Base-by-base conservation (phyloP, 1,284 basidiomycete species). In the Sporisorium sorghi region DNA sequence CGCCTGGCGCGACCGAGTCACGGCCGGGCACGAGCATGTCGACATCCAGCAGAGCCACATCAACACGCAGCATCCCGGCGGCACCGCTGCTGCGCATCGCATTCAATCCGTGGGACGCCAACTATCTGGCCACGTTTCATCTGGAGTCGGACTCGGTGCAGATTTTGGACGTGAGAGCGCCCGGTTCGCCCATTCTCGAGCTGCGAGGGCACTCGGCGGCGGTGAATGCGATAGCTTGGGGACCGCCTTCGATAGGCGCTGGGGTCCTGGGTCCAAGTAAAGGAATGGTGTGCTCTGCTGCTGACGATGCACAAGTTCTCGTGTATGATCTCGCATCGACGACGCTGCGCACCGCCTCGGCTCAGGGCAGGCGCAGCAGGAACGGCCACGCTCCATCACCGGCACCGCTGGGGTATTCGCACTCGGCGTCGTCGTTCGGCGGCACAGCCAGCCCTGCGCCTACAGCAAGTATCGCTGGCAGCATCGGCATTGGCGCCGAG, bases 21-120 rank as follows among this genome's bases (percentile, higher is more conserved):
- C 58, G 78, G 14, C 76, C 76, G n/a, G 73, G 73, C 17, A 79
- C 74, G 6, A 67, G 65, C 40, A 69, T 73, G 67, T 75, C 72
- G 23, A 70, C 60, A n/a, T 64, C 67, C 15, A 65, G 65, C 1
- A 43, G 66, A 12, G 75, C 70, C 1, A 62, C 71, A 4, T 68
- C 71, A 1, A 74, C 71, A 3, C 58, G 64, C 24, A 67, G 66
- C 35, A 43, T 48, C 26, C 68, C 74, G 2, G 74, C 77, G 2
- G 69, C 78, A 8, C 82, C 83, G 4, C 50, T 84, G 12, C 66
- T 84, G 8, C 77, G 83, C n/a, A 83, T 84, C 55, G 80, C 82
- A 5, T 84, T 84, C 70, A 84, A 84, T 44, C 83, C 83, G 5
- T 83, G 82, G 82, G 83, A 84, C 39, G 82, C 83, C 28, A 84